Conservation (phyloP, 495 filamentous ascomycete genomes). For the Aspergillus ellipticus region DNA sequence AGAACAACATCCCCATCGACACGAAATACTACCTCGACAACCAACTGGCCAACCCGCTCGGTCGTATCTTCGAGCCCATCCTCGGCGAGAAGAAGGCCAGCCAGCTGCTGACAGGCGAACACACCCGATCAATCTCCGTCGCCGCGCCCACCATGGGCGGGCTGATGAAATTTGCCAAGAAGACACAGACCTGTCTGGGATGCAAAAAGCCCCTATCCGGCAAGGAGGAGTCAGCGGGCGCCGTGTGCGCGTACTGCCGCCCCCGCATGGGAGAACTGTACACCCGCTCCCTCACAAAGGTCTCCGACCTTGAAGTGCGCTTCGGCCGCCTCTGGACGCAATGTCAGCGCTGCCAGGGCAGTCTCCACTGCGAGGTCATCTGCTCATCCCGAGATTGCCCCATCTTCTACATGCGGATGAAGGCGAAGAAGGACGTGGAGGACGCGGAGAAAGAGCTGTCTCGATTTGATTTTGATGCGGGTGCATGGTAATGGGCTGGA, state of each 20-base stretch:
- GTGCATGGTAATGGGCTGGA: conserved; percentile 57
- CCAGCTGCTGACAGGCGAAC: conserved; percentile 78
- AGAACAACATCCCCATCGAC: conserved; percentile 97
- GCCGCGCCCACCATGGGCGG: conserved; percentile 86
- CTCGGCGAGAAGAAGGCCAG: conserved; percentile 85
- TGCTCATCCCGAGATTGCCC: conserved; percentile 95
- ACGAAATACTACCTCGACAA: conserved; percentile 99
- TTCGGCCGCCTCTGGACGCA: conserved; percentile 97
- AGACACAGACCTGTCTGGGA: conserved; percentile 95
- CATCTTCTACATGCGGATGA: conserved; percentile 99
- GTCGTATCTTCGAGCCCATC: conserved; percentile 96
- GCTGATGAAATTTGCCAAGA: conserved; percentile 97
- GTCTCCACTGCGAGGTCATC: conserved; percentile 96
- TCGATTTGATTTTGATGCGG: conserved; percentile 82
- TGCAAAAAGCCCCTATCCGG: conserved; percentile 91
- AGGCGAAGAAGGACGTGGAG: conserved; percentile 98
- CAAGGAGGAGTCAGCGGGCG: conserved; percentile 75
- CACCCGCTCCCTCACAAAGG: conserved; percentile 81
- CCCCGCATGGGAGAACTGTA: conserved; percentile 90
- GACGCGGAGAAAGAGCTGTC: conserved; percentile 87
- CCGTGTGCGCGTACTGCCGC: conserved; percentile 81
- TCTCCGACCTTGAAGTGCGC: conserved; percentile 84
- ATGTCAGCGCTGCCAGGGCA: conserved; percentile 96
- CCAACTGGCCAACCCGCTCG: conserved; percentile 90
- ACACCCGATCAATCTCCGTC: conserved; percentile 87